These are phyloP conservation scores for Penicillium hordei DNA, from an alignment of 2,329 filamentous ascomycete genomes.

Conservation along the genomic window DNA sequence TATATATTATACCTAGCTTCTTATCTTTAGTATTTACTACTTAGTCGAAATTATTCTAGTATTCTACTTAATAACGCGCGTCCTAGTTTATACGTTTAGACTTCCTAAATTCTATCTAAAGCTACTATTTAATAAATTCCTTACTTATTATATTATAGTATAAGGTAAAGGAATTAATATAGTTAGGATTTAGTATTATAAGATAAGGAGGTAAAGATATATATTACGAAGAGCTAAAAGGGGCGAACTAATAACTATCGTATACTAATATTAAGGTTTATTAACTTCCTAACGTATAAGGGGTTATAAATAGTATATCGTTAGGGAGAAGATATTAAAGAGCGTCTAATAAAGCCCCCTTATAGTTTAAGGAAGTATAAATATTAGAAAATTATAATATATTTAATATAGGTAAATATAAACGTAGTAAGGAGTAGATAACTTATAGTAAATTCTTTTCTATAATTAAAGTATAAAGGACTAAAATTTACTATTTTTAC, in stretches of 20 bases:
- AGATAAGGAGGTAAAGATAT: background rate
- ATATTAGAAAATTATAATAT: background rate
- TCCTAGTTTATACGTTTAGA: too few relatives aligned
- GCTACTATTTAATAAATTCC: background rate
- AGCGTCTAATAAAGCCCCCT: background rate
- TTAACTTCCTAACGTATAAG: background rate
- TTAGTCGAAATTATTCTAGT: too few relatives aligned
- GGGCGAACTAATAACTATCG: background rate
- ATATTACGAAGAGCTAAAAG: background rate
- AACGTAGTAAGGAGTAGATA: background rate
- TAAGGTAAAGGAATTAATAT: background rate
- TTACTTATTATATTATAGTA: background rate
- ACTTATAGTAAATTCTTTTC: background rate
- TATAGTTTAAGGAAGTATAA: background rate
- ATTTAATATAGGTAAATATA: background rate
- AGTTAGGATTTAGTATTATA: background rate
- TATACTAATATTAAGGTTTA: background rate
- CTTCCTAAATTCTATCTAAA: background rate
- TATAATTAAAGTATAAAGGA: too few relatives aligned
- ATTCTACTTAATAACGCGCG: too few relatives aligned
- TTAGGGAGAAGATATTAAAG: background rate
- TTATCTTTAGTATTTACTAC: too few relatives aligned
- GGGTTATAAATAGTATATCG: background rate
- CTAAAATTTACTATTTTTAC: too few relatives aligned
- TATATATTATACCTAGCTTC: too few relatives aligned